Evolutionary conservation across 2,329 filamentous ascomycete genomes (phyloP).

Genomic region (Gaeumannomyces tritici): DNA sequence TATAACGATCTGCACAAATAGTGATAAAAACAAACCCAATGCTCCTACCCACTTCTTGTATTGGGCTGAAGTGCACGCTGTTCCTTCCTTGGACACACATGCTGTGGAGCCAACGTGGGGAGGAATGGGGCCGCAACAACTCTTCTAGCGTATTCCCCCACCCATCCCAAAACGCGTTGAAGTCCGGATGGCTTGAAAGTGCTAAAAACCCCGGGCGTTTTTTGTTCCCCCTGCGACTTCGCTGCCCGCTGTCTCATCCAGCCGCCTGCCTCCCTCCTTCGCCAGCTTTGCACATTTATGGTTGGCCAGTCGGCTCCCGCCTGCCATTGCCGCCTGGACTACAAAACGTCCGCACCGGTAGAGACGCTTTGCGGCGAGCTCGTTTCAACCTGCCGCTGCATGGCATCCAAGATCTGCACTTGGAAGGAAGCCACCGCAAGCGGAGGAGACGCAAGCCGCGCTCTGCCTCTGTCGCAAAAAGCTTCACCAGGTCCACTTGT

Average conservation of each 20-base stretch:
- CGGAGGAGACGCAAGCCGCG: not conserved
- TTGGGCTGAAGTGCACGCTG: not conserved
- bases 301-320: no score
- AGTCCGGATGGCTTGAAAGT: not conserved
- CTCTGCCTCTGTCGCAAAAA: not conserved
- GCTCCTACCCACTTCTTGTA: not conserved
- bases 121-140: not conserved
- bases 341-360: no score
- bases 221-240: no score
- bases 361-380: not conserved
- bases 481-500: not conserved
- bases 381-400: not conserved
- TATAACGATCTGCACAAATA: no score
- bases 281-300: no score
- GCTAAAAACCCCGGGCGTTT: no score
- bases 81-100: not conserved
- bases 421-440: no score
- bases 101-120: not conserved
- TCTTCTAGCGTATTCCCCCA: not conserved
- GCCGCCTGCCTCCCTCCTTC: no score
- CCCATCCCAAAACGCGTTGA: not conserved
- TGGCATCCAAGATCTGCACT: no score
- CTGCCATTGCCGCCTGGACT: no score
- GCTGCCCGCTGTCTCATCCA: no score
- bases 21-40: no score